These are phyloP conservation scores for Leishmania aethiopica DNA, from an alignment of 208 protist genomes.

Conservation along the genomic window DNA sequence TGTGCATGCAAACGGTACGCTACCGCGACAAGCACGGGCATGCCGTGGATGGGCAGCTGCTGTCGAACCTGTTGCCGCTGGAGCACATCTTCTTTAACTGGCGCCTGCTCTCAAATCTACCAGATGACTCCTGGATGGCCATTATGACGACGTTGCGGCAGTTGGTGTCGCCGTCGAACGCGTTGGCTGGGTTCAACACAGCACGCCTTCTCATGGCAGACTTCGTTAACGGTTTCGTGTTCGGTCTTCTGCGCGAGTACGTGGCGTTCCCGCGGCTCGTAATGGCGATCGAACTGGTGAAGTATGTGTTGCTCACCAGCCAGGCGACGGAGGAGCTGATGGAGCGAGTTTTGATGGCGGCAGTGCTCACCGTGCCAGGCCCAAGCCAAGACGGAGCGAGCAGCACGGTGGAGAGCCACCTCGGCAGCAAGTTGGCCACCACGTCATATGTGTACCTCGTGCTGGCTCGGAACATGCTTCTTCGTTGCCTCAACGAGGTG, in stretches of 20 bases:
- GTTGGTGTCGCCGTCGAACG: constrained; percentile 41
- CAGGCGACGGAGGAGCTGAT: constrained; percentile 36
- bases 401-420: constrained; percentile 32
- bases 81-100: constrained; percentile 75
- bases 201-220: constrained; percentile 46
- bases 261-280: constrained; percentile 36
- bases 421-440: constrained; percentile 46
- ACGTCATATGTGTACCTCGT: constrained; percentile 39
- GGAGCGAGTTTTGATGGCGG: constrained; percentile 43
- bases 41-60: constrained; percentile 6
- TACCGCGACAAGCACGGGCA: constrained; percentile 20
- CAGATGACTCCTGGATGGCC: constrained; percentile 20
- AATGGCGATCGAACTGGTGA: constrained; percentile 35
- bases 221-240: constrained; percentile 72
- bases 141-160: constrained; percentile 35
- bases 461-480: constrained; percentile 58
- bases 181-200: constrained; percentile 49
- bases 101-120: constrained; percentile 42
- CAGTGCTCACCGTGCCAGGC: constrained; percentile 43
- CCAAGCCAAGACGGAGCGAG: constrained; percentile 1
- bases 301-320: constrained; percentile 28
- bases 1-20: constrained; percentile 23
- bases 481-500: constrained; percentile 48
- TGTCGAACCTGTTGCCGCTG: constrained; percentile 22
- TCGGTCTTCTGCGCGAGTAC: constrained; percentile 61